Evolutionary conservation across 768 basidiomycete species (phyloP).

Genomic region (Lentinula detonsa): DNA sequence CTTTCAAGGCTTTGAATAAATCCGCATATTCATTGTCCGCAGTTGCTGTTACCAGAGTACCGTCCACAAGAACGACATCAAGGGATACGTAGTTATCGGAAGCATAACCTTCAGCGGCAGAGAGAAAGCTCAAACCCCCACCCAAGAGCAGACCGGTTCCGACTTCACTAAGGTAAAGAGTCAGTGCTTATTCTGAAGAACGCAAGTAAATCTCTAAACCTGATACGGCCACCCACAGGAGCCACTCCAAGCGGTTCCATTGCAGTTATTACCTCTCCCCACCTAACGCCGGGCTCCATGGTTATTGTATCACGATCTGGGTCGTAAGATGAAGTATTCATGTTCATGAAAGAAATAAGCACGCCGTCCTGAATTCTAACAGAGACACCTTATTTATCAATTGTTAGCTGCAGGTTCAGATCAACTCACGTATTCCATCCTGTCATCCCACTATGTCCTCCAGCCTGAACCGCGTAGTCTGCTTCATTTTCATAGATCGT

Average conservation of each 20-base stretch:
- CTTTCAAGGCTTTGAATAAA: slow-evolving; percentile 39
- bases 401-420: not conserved
- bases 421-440: slow-evolving; percentile 36
- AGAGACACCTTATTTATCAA: not conserved
- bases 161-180: slow-evolving; percentile 23
- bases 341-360: slow-evolving; percentile 30
- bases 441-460: slow-evolving; percentile 34
- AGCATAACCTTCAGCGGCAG: slow-evolving; percentile 33
- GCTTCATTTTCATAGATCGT: slow-evolving; percentile 26
- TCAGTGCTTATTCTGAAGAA: not conserved
- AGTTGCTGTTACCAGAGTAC: slow-evolving; percentile 33
- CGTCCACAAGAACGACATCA: slow-evolving; percentile 37
- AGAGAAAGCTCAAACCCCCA: slow-evolving; percentile 34
- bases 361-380: slow-evolving; percentile 30
- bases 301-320: slow-evolving; percentile 27
- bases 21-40: slow-evolving; percentile 33
- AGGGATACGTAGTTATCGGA: slow-evolving; percentile 29
- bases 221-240: not conserved
- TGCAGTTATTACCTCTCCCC: slow-evolving; percentile 32
- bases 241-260: slow-evolving; percentile 33
- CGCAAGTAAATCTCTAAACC: no score
- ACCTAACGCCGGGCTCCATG: slow-evolving; percentile 33
- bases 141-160: slow-evolving; percentile 39
- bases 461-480: slow-evolving; percentile 36
- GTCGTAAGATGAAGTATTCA: slow-evolving; percentile 32